phyloP scores from a whole-genome alignment of 768 basidiomycete genomes.

The Strobilomyces dryophilus region DNA sequence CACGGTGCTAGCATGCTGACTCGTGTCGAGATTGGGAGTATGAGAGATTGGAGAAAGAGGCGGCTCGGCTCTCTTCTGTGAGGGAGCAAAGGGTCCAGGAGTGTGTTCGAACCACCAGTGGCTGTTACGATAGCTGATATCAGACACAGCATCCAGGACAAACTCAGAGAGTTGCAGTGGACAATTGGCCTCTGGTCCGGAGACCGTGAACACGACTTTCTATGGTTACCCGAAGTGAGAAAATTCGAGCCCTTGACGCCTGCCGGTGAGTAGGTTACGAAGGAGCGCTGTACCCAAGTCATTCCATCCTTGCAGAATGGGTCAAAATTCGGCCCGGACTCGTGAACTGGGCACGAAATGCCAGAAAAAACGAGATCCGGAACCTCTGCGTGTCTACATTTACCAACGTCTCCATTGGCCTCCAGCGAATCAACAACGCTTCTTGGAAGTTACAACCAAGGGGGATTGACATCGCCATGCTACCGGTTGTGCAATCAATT shows the following conservation, averaged over 20 bases:
- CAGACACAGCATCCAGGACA: background rate
- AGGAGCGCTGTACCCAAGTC: background rate
- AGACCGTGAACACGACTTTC: background rate
- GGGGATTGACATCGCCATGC: constrained; percentile 3
- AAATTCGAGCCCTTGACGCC: constrained; percentile 3
- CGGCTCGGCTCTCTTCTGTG: background rate
- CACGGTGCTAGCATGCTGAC: constrained; percentile 5
- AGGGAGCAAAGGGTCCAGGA: constrained; percentile 1
- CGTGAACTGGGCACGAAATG: background rate
- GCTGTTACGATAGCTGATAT: background rate
- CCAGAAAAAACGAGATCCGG: background rate
- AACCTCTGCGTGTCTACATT: background rate
- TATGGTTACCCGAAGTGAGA: constrained; percentile 2
- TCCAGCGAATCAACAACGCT: background rate
- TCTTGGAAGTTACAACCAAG: background rate
- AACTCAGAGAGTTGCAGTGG: background rate
- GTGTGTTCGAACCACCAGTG: background rate
- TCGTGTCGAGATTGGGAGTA: constrained; percentile 1
- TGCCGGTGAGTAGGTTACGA: constrained; percentile 2
- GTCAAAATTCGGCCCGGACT: constrained; percentile 1
- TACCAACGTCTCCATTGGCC: too few species aligned
- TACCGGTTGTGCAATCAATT: background rate
- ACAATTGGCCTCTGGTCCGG: too few species aligned
- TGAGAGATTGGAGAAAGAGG: background rate
- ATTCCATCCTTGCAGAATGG: constrained; percentile 7